Percentiles rank a stretch among this genome's conserved stretches.
These are phyloP conservation scores for Candida germanica DNA, from an alignment of 805 yeast genomes.

Conservation along the genomic window DNA sequence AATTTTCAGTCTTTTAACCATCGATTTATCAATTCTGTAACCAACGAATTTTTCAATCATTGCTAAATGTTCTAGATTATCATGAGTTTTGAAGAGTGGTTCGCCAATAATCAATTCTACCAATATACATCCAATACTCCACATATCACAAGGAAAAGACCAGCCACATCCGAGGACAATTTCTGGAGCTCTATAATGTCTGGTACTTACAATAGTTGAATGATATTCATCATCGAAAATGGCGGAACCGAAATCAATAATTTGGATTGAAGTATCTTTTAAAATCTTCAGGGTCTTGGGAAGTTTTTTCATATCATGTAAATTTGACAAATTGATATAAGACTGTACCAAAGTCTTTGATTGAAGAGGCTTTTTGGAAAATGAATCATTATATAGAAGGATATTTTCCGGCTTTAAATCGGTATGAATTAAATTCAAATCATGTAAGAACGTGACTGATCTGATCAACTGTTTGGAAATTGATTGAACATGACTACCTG, in stretches of 20 bases:
- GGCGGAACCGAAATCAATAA: slow-evolving; percentile 97
- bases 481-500: slow-evolving; percentile 89
- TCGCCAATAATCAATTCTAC: slow-evolving; percentile 92
- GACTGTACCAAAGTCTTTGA: slow-evolving; percentile 33
- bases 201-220: slow-evolving; percentile 84
- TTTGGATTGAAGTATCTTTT: slow-evolving; percentile 75
- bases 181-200: slow-evolving; percentile 97
- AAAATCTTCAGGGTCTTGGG: slow-evolving; percentile 49
- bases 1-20: slow-evolving; percentile 33
- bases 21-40: slow-evolving; percentile 43
- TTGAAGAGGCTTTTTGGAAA: slow-evolving; percentile 32
- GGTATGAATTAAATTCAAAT: slow-evolving; percentile 86
- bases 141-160: slow-evolving; percentile 95
- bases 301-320: slow-evolving; percentile 17
- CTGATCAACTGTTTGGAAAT: slow-evolving; percentile 81
- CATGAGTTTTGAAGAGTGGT: slow-evolving; percentile 92
- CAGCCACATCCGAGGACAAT: slow-evolving; percentile 93
- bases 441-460: slow-evolving; percentile 87
- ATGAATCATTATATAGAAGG: slow-evolving; percentile 56
- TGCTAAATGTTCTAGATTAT: slow-evolving; percentile 89
- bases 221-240: slow-evolving; percentile 93
- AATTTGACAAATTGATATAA: slow-evolving; percentile 24
- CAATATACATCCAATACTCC: slow-evolving; percentile 94
- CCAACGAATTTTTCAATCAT: slow-evolving; percentile 86
- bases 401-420: slow-evolving; percentile 97